These are phyloP conservation scores for Endocalyx cinctus DNA, from an alignment of 2,329 filamentous ascomycete genomes.

Conservation along the genomic window DNA sequence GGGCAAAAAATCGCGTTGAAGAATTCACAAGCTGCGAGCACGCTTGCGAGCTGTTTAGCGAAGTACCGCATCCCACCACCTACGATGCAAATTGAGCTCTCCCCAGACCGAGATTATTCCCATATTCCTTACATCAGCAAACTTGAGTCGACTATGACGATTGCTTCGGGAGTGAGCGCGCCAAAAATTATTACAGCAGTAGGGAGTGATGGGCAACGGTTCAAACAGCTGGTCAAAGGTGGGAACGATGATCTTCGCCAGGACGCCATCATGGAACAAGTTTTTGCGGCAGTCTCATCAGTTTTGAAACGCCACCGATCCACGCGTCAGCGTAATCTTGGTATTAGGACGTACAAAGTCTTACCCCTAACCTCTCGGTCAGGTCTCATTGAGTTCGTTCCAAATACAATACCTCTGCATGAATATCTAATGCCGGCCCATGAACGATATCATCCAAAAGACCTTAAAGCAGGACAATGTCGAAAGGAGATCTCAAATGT, in stretches of 20 bases:
- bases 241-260: constrained; percentile 94
- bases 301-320: constrained; percentile 80
- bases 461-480: constrained; percentile 71
- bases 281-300: constrained; percentile 92
- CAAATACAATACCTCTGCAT: constrained; percentile 85
- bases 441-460: constrained; percentile 77
- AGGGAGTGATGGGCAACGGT: constrained; percentile 70
- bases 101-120: constrained; percentile 69
- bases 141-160: constrained; percentile 71
- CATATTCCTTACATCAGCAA: constrained; percentile 67
- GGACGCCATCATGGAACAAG: constrained; percentile 98
- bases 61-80: constrained; percentile 76
- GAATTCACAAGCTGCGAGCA: constrained; percentile 58
- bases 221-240: constrained; percentile 91
- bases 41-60: constrained; percentile 58
- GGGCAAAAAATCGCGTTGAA: constrained; percentile 57
- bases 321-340: constrained; percentile 82
- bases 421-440: constrained; percentile 92
- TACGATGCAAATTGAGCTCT: constrained; percentile 79
- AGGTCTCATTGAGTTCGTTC: constrained; percentile 95
- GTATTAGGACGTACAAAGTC: constrained; percentile 95
- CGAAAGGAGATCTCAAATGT: constrained; percentile 74
- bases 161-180: constrained; percentile 85
- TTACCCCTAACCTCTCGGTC: constrained; percentile 79
- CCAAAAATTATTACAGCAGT: constrained; percentile 88